A percentile compares a stretch with the other conserved stretches of the same genome.
phyloP scores from a whole-genome alignment of 805 yeast species.

The Candida schatavii region DNA sequence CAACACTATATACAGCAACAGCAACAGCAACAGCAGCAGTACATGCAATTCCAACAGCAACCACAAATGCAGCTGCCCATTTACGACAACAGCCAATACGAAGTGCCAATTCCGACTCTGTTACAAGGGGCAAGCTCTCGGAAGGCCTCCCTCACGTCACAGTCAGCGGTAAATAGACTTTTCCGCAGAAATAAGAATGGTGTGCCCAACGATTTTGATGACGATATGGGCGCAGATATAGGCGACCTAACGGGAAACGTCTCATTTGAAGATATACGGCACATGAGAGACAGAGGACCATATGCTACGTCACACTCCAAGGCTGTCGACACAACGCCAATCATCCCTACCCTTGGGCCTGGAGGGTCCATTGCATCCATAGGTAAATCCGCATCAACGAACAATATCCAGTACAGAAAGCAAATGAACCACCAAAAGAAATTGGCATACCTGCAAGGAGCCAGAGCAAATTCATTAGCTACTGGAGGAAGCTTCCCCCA shows the following conservation, averaged over 20 bases:
- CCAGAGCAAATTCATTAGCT: slow-evolving; percentile 38
- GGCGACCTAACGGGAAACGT: slow-evolving; percentile 37
- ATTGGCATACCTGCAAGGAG: slow-evolving; percentile 45
- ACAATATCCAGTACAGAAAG: slow-evolving; percentile 65
- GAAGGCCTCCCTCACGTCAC: slow-evolving; percentile 38
- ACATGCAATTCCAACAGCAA: slow-evolving; percentile 6
- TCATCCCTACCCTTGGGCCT: slow-evolving; percentile 64
- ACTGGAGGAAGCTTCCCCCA: neutral
- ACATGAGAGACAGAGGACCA: slow-evolving; percentile 56
- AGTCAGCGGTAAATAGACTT: slow-evolving; percentile 39
- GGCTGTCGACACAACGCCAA: slow-evolving; percentile 60
- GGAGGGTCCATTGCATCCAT: slow-evolving; percentile 19
- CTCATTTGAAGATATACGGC: slow-evolving; percentile 63
- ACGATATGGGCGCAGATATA: slow-evolving; percentile 36
- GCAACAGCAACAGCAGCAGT: slow-evolving; percentile 8
- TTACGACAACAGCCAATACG: slow-evolving; percentile 5
- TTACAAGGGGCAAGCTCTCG: slow-evolving; percentile 15
- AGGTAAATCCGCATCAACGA: slow-evolving; percentile 26
- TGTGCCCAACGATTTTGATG: slow-evolving; percentile 28
- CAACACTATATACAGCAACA: slow-evolving; percentile 5
- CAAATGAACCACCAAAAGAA: slow-evolving; percentile 68
- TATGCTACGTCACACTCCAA: slow-evolving; percentile 45
- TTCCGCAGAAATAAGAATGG: slow-evolving; percentile 39
- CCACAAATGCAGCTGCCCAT: slow-evolving; percentile 9
- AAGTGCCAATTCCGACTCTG: slow-evolving; percentile 8